phyloP scores from a whole-genome alignment of 129 eudicot species.

The Calendula officinalis region DNA sequence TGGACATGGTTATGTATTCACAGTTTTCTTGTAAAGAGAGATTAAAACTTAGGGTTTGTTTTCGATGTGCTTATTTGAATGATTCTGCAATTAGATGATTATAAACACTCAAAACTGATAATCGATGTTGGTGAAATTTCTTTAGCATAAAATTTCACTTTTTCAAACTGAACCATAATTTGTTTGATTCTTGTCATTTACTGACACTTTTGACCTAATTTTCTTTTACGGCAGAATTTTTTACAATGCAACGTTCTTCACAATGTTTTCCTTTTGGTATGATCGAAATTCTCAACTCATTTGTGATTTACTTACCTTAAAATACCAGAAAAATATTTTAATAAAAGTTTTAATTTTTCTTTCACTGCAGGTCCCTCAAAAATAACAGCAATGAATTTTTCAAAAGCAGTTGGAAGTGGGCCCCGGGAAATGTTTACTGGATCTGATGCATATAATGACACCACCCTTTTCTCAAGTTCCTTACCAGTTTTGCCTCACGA shows the following conservation, averaged over 20 bases:
- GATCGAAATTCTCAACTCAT: constrained; percentile 6
- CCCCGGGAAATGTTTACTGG: constrained; percentile 33
- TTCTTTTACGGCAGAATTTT: constrained; percentile 23
- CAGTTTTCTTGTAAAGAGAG: constrained; percentile 6
- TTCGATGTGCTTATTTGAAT: not conserved
- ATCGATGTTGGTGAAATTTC: constrained; percentile 1
- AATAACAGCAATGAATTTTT: constrained; percentile 31
- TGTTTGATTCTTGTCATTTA: constrained; percentile 11
- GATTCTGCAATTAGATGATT: not conserved
- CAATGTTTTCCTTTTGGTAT: constrained; percentile 40
- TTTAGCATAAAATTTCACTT: constrained; percentile 9
- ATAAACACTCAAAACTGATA: not conserved
- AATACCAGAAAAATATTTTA: not conserved
- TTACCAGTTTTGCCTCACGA: constrained; percentile 84
- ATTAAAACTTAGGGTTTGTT: constrained; percentile 14
- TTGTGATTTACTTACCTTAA: constrained; percentile 12
- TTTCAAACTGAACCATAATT: not conserved
- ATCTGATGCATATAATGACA: constrained; percentile 44
- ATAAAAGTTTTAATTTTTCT: not conserved
- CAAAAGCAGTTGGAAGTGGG: constrained; percentile 48
- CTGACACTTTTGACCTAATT: constrained; percentile 13
- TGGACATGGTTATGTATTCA: not conserved
- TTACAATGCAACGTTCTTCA: constrained; percentile 42
- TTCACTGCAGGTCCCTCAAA: constrained; percentile 39
- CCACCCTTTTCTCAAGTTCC: constrained; percentile 72